These are phyloP conservation scores for Leccinum insolens DNA, from an alignment of 1,284 basidiomycete genomes.

Conservation along the genomic window DNA sequence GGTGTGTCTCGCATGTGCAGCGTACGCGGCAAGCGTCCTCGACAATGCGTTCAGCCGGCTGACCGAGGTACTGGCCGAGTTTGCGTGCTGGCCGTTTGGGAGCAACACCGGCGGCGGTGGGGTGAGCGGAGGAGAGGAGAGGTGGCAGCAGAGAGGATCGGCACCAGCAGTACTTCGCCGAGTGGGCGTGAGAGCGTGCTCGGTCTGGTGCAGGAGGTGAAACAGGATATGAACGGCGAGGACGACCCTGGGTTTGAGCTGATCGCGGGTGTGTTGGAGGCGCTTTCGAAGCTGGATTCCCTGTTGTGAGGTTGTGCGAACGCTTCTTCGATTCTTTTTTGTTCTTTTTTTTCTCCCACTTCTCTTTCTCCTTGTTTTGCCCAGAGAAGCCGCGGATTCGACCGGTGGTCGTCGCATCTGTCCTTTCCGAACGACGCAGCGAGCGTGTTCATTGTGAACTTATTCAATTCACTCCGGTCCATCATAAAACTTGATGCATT, in stretches of 20 bases:
- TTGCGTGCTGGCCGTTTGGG: slow-evolving; percentile 89
- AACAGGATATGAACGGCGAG: slow-evolving; percentile 69
- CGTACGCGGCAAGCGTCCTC: slow-evolving; percentile 92
- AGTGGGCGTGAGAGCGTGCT: slow-evolving; percentile 71
- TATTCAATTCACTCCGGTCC: background rate
- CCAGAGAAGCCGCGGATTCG: background rate
- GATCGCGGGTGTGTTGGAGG: slow-evolving; percentile 88
- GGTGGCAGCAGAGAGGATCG: slow-evolving; percentile 43
- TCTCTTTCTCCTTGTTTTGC: slow-evolving; percentile 5
- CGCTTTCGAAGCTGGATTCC: slow-evolving; percentile 87
- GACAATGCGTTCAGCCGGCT: slow-evolving; percentile 90
- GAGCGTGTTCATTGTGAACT: background rate
- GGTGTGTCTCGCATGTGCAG: slow-evolving; percentile 62
- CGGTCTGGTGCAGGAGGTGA: slow-evolving; percentile 80
- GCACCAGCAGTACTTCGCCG: slow-evolving; percentile 52
- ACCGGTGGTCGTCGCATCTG: background rate
- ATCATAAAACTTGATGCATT: background rate
- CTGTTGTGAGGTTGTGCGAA: slow-evolving; percentile 47
- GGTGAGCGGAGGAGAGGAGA: slow-evolving; percentile 38
- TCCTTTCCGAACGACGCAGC: background rate
- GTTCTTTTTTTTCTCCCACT: background rate
- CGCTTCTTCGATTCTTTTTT: background rate
- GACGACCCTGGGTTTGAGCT: slow-evolving; percentile 88
- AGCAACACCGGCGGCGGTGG: slow-evolving; percentile 35
- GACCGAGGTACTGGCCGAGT: slow-evolving; percentile 89